These are phyloP conservation scores for Hypericum perforatum DNA, from an alignment of 345 rosid species.

Conservation along the genomic window DNA sequence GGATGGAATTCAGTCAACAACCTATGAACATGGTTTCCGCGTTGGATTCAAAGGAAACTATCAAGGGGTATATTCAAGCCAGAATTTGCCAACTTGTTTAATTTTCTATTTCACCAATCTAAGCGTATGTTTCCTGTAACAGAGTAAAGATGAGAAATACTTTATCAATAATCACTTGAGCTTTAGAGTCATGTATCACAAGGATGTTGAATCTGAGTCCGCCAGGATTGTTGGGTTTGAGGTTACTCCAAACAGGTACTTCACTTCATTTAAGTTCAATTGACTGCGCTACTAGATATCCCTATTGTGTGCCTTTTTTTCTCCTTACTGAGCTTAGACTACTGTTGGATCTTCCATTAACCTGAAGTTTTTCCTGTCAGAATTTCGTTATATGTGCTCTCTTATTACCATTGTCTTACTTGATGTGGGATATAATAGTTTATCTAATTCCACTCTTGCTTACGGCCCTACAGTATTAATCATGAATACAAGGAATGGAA, in stretches of 20 bases:
- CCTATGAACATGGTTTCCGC: constrained; percentile 4
- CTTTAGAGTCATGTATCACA: constrained; percentile 5
- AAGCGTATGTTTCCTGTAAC: neutral
- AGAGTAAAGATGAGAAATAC: constrained; percentile 4
- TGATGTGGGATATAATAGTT: too few relatives aligned
- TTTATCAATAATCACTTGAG: constrained; percentile 3
- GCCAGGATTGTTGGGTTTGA: constrained; percentile 6
- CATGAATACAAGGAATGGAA: constrained; percentile 2
- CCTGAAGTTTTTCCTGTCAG: too few relatives aligned
- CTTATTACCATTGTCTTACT: too few relatives aligned
- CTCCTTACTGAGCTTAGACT: too few relatives aligned
- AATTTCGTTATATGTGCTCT: too few relatives aligned
- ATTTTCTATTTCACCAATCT: neutral
- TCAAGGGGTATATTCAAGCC: neutral
- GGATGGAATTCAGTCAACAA: constrained; percentile 1
- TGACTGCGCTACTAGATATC: too few relatives aligned
- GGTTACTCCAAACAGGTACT: constrained; percentile 3
- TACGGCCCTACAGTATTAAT: constrained; percentile 1
- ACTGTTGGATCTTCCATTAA: too few relatives aligned
- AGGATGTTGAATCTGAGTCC: constrained; percentile 3
- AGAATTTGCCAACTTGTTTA: neutral
- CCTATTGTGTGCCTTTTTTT: too few relatives aligned
- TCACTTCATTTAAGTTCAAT: too few relatives aligned
- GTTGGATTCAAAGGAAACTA: constrained; percentile 7
- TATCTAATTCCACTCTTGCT: neutral